Conservation (phyloP, 192 early-diverging fungal genomes). For the Coemansia sp. region DNA sequence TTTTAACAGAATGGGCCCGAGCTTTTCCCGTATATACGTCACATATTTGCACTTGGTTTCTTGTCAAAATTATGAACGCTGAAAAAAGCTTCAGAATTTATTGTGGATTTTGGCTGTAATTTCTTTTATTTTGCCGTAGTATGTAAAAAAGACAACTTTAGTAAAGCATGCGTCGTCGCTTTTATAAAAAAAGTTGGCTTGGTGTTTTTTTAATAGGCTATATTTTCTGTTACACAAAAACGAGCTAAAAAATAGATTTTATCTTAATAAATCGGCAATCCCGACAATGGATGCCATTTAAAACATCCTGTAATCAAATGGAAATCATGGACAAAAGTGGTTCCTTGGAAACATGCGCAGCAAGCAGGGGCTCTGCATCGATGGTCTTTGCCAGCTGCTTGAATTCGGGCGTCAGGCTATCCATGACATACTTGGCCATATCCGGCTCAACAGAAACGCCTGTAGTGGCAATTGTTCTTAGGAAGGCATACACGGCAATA, state of each 20-base stretch:
- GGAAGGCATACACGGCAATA: constrained; percentile 5
- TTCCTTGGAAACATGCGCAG: neutral
- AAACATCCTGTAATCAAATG: neutral
- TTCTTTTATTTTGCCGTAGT: too few species aligned
- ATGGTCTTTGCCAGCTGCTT: neutral
- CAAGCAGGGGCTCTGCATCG: neutral
- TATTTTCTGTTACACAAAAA: too few species aligned
- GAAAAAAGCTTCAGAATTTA: constrained; percentile 11
- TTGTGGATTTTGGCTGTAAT: too few species aligned
- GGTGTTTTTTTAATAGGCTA: too few species aligned
- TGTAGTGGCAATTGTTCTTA: neutral
- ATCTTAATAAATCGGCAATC: too few species aligned
- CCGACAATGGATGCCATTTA: too few species aligned
- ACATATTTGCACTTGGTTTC: too few species aligned
- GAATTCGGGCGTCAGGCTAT: constrained; percentile 7
- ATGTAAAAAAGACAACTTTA: too few species aligned
- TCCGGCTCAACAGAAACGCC: neutral
- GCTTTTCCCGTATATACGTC: neutral
- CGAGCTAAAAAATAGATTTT: too few species aligned
- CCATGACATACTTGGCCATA: neutral
- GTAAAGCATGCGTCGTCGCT: too few species aligned
- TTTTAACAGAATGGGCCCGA: constrained; percentile 1
- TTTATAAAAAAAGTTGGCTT: too few species aligned
- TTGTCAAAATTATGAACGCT: too few species aligned
- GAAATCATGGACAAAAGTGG: neutral